These are phyloP conservation scores for rapeseed (Brassica napus) DNA, from an alignment of 345 rosid species.

Conservation along the genomic window Da-Ae NC_063447.1:58411001-58411500, in stretches of 20 bases:
- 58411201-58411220: conserved; percentile 1
- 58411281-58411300: conserved; percentile 76
- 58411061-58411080: conserved; percentile 21
- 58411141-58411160: conserved; percentile 83
- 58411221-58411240: neutral
- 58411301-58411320: conserved; percentile 91
- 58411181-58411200: conserved; percentile 24
- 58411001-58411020: conserved; percentile 22
- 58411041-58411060: conserved; percentile 17
- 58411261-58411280: conserved; percentile 67
- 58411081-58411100: conserved; percentile 53
- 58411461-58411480: conserved; percentile 67
- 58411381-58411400: conserved; percentile 74
- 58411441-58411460: conserved; percentile 21
- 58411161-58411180: conserved; percentile 83
- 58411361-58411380: conserved; percentile 68
- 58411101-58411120: conserved; percentile 89
- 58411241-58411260: conserved; percentile 55
- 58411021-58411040: conserved; percentile 15
- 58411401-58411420: conserved; percentile 32
- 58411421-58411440: conserved; percentile 23
- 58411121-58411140: conserved; percentile 83
- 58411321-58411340: conserved; percentile 94
- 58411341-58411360: conserved; percentile 86
- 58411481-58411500: conserved; percentile 72